Evolutionary conservation across 768 basidiomycete genomes (phyloP).

Genomic region (Crassisporium funariophilum): DNA sequence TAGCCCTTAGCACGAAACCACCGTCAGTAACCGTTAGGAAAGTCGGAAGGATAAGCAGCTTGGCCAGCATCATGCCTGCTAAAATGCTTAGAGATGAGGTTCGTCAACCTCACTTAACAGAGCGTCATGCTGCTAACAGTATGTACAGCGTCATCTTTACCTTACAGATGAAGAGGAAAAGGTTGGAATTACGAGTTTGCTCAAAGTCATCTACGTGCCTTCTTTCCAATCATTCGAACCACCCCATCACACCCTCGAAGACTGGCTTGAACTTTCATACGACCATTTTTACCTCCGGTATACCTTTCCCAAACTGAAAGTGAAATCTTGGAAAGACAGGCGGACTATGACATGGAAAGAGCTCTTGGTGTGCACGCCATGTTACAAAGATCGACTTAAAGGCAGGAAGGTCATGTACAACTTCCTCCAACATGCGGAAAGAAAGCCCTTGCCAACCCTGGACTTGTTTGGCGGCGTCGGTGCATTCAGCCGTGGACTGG

Average conservation of each 20-base stretch:
- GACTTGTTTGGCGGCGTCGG: conserved; percentile 59
- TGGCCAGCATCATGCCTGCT: conserved; percentile 41
- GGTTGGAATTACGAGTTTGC: conserved; percentile 38
- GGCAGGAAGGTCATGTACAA: conserved; percentile 27
- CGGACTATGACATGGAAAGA: conserved; percentile 32
- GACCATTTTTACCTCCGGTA: conserved; percentile 62
- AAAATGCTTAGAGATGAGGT: conserved; percentile 60
- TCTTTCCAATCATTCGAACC: conserved; percentile 33
- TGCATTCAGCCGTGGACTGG: conserved; percentile 63
- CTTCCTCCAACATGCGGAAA: conserved; percentile 34
- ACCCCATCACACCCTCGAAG: conserved; percentile 29
- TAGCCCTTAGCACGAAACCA: conserved; percentile 28
- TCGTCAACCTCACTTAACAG: conserved; percentile 7
- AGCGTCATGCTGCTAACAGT: neutral
- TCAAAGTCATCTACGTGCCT: conserved; percentile 52
- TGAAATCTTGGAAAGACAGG: conserved; percentile 40
- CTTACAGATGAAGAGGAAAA: conserved; percentile 48
- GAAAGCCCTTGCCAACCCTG: conserved; percentile 33
- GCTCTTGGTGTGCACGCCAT: conserved; percentile 49
- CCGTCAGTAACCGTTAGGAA: conserved; percentile 36
- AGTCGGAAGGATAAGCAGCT: conserved; percentile 51
- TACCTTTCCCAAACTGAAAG: conserved; percentile 43
- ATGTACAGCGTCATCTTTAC: conserved; percentile 59
- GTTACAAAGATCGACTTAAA: conserved; percentile 37
- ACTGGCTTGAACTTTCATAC: conserved; percentile 55